Conservation (phyloP, 208 protist species). For the Herpetomonas samuelpessoai region DNA sequence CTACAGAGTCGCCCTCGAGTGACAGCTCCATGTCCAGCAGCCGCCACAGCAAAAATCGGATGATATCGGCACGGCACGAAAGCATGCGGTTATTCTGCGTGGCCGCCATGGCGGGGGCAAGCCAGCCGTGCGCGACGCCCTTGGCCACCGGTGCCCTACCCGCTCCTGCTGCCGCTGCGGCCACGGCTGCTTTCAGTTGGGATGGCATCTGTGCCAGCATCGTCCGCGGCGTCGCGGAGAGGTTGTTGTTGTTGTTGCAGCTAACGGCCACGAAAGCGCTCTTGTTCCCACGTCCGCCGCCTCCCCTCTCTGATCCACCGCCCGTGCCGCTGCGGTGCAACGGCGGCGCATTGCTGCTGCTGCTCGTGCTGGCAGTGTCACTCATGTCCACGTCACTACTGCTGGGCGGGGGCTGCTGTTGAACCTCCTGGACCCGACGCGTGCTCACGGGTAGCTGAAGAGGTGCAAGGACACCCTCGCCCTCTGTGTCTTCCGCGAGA, state of each 20-base stretch:
- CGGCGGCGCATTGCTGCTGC: not conserved
- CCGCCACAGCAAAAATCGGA: constrained; percentile 59
- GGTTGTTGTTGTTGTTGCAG: not conserved
- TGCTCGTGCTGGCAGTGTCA: not conserved
- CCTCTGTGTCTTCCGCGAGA: too few relatives aligned
- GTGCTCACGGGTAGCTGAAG: not conserved
- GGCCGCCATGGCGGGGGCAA: too few relatives aligned
- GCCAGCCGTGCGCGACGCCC: too few relatives aligned
- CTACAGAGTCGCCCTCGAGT: constrained; percentile 34
- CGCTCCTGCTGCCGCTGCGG: not conserved
- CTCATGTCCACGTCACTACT: not conserved
- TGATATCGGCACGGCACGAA: constrained; percentile 54
- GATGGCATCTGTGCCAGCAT: not conserved
- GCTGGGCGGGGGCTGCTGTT: constrained; percentile 2
- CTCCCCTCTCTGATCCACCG: too few relatives aligned
- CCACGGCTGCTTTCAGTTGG: not conserved
- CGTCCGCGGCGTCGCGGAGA: not conserved
- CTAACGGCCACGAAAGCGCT: not conserved
- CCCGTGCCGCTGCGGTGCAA: too few relatives aligned
- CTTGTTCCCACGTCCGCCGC: too few relatives aligned
- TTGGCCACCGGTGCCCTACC: too few relatives aligned
- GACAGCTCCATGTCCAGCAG: constrained; percentile 66
- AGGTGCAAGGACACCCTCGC: not conserved
- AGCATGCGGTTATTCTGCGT: constrained; percentile 73
- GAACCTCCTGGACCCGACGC: not conserved